Evolutionary conservation across 768 basidiomycete species (phyloP), one percentile per base, ranked within the genome.

Genomic region (Lactarius pseudohatsudake): DNA sequence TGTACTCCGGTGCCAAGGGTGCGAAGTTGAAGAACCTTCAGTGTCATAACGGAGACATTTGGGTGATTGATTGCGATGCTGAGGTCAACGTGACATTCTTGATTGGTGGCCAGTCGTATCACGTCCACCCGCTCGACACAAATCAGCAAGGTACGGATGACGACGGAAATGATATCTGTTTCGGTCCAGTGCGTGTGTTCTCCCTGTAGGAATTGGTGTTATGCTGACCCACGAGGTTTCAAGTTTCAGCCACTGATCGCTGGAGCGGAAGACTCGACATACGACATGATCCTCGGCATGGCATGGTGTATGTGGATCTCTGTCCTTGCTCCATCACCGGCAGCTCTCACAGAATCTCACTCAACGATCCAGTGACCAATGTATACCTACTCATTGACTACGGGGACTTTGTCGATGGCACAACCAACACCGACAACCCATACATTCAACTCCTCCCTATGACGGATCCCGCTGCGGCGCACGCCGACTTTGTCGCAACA

Each of bases 281-380:
- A 80, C 67, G 88, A 90, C 71, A 81, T 86, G 75, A 82, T 91
- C 54, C 78, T 91, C 43, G 89, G 89, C 64, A 90, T 90, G 87
- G 82, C 84, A 16, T 89, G 89, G 76, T 75, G 88, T 87, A 70
- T 71, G 86, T 79, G 8, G 32, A 64, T 0, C 56, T 7, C 18
- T 4, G 15, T 59, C 58, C 40, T 15, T 55, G 58, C 32, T n/a
- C 7, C 13, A 22, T 43, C 30, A 50, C 28, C 10, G 26, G 8
- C 36, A 11, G 20, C 38, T 8, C 41, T 16, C 36, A 59, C 28
- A 34, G 7, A n/a, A n/a, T 43, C 47, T 47, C 20, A 20, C 34
- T 45, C 36, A 16, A 8, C 9, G 54, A 56, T 47, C 22, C 70
- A 89, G 88, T 89, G 64, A 83, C 86, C 53, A 90, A 90, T 70